Conservation (phyloP, 768 basidiomycete genomes). For the Tylopilus subfusipes region DNA sequence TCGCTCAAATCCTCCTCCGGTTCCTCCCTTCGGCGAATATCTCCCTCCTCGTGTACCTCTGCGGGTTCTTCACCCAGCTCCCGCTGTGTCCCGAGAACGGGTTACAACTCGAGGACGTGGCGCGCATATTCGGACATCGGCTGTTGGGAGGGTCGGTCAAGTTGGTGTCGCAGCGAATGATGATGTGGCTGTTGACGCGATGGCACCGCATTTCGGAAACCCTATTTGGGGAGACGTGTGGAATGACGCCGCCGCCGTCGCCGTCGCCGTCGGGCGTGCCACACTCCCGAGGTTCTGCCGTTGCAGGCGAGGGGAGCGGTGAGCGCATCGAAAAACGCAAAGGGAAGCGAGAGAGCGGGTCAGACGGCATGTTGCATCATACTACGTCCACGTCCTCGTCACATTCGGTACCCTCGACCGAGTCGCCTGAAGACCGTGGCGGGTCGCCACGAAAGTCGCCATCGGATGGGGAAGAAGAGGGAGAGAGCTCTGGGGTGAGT, state of each 20-base stretch:
- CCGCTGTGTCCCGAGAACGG: conserved; percentile 50
- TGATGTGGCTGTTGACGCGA: conserved; percentile 33
- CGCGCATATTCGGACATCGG: conserved; percentile 43
- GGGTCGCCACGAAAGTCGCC: conserved; percentile 9
- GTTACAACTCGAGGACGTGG: conserved; percentile 43
- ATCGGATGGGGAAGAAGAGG: conserved; percentile 11
- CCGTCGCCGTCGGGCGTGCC: not conserved
- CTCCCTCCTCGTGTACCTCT: conserved; percentile 43
- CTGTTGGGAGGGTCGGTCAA: conserved; percentile 36
- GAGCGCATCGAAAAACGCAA: conserved; percentile 19
- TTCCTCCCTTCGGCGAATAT: conserved; percentile 42
- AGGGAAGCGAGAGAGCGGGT: conserved; percentile 2
- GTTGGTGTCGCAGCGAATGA: conserved; percentile 25
- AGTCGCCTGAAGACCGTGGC: conserved; percentile 10
- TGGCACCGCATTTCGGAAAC: conserved; percentile 27
- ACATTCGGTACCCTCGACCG: conserved; percentile 1
- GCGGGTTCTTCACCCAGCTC: conserved; percentile 49
- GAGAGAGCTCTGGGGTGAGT: conserved; percentile 8
- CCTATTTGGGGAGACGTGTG: conserved; percentile 26
- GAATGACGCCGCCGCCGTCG: conserved; percentile 17
- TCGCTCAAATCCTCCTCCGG: conserved; percentile 48
- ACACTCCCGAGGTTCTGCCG: not conserved
- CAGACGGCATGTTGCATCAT: not conserved
- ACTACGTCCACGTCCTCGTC: conserved; percentile 12
- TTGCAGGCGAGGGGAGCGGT: not conserved